Conservation (phyloP, 2,329 filamentous ascomycete species). For the Claviceps fusiformis region DNA sequence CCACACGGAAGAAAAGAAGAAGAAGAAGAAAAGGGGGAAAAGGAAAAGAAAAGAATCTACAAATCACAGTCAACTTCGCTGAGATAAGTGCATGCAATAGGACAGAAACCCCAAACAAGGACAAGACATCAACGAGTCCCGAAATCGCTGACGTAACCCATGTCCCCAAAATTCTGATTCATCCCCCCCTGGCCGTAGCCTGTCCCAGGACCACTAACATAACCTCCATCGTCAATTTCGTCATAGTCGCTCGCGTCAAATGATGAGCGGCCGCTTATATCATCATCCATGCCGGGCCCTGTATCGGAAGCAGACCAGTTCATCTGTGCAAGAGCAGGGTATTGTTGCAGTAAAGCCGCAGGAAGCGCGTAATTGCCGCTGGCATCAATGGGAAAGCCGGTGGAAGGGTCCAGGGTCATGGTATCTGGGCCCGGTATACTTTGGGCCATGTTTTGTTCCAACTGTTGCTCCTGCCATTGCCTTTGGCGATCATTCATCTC, state of each 20-base stretch:
- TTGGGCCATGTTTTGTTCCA: constrained; percentile 50
- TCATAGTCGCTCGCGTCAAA: constrained; percentile 73
- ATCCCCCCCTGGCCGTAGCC: constrained; percentile 44
- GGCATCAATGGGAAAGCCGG: constrained; percentile 43
- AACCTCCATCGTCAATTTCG: constrained; percentile 57
- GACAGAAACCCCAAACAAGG: not conserved
- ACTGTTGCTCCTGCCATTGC: constrained; percentile 57
- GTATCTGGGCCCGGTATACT: constrained; percentile 40
- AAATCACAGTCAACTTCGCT: not conserved
- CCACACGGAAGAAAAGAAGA: not conserved
- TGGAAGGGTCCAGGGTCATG: constrained; percentile 46
- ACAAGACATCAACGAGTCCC: constrained; percentile 24
- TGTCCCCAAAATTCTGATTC: constrained; percentile 38
- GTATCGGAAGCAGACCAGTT: constrained; percentile 62
- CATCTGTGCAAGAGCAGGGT: constrained; percentile 80
- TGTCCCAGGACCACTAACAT: constrained; percentile 48
- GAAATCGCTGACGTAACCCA: constrained; percentile 39
- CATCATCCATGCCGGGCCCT: constrained; percentile 59
- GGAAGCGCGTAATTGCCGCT: constrained; percentile 58
- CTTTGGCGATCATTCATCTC: constrained; percentile 75
- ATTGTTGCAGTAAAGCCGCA: constrained; percentile 77
- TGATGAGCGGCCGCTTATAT: constrained; percentile 64
- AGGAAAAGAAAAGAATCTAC: not conserved
- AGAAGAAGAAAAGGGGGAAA: not conserved
- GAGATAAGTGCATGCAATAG: not conserved